Percentiles rank a stretch among this genome's conserved stretches.
Evolutionary conservation across 2,329 filamentous ascomycete species (phyloP).

Genomic region (Whalleya microplaca): DNA sequence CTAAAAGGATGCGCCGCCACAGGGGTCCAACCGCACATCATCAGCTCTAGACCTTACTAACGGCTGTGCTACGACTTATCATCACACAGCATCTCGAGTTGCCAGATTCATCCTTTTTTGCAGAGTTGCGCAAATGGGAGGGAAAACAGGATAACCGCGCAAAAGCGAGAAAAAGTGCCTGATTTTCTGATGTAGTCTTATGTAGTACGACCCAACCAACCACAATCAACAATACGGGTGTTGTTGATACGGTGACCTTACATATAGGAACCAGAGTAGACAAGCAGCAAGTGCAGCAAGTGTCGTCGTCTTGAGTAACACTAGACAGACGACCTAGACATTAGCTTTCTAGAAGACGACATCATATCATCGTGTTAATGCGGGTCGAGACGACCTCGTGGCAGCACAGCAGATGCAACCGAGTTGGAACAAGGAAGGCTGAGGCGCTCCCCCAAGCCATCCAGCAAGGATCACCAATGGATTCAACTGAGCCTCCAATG

Average conservation of each 20-base stretch:
- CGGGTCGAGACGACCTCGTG: slow-evolving; percentile 22
- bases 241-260: too few species aligned
- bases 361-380: slow-evolving; percentile 18
- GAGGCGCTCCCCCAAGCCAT: slow-evolving; percentile 18
- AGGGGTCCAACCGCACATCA: neutral
- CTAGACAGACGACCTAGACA: too few species aligned
- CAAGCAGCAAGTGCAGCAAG: too few species aligned
- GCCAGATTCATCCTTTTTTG: neutral
- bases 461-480: slow-evolving; percentile 1
- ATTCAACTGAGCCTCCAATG: slow-evolving; percentile 1
- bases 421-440: slow-evolving; percentile 20
- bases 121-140: neutral
- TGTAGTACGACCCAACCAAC: too few species aligned
- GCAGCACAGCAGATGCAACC: slow-evolving; percentile 22
- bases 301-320: neutral
- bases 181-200: too few species aligned
- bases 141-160: neutral
- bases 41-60: neutral
- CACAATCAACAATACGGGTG: too few species aligned
- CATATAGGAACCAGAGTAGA: too few species aligned
- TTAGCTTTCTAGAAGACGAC: slow-evolving; percentile 10
- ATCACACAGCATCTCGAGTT: neutral
- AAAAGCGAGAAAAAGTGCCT: neutral
- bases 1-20: neutral
- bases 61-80: neutral